A percentile compares a stretch with the other conserved stretches of the same genome.
phyloP scores from a whole-genome alignment of 225 moss, liverwort and hornwort species.

The Antitrichia curtipendula region DNA sequence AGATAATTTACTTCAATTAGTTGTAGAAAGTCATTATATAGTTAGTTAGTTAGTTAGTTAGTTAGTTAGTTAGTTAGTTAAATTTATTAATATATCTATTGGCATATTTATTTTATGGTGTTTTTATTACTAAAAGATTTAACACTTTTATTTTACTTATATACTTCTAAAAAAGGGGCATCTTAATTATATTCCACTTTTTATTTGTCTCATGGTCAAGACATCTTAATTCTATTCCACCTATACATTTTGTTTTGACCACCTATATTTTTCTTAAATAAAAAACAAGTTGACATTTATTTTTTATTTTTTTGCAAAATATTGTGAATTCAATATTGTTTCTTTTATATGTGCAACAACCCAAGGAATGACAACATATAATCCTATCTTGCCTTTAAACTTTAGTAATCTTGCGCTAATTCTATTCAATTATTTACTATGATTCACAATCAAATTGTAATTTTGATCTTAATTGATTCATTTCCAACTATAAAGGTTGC shows the following conservation, averaged over 20 bases:
- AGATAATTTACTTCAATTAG: not conserved
- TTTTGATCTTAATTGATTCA: no score
- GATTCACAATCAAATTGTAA: no score
- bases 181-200: not conserved
- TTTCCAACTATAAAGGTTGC: no score
- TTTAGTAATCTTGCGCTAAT: not conserved
- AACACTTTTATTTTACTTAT: not conserved
- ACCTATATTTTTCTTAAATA: no score
- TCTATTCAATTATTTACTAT: no score
- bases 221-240: not conserved
- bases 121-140: not conserved
- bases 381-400: not conserved
- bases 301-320: not conserved
- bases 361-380: no score
- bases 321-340: not conserved
- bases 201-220: not conserved
- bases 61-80: no score
- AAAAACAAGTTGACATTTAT: no score
- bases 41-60: no score
- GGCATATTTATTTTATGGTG: not conserved
- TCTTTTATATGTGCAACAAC: not conserved
- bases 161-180: not conserved
- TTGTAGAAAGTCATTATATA: not conserved
- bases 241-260: no score
- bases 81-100: no score